A percentile compares a stretch with the other conserved stretches of the same genome.
Evolutionary conservation across 768 basidiomycete genomes (phyloP).

Genomic region (Lactarius indigo): DNA sequence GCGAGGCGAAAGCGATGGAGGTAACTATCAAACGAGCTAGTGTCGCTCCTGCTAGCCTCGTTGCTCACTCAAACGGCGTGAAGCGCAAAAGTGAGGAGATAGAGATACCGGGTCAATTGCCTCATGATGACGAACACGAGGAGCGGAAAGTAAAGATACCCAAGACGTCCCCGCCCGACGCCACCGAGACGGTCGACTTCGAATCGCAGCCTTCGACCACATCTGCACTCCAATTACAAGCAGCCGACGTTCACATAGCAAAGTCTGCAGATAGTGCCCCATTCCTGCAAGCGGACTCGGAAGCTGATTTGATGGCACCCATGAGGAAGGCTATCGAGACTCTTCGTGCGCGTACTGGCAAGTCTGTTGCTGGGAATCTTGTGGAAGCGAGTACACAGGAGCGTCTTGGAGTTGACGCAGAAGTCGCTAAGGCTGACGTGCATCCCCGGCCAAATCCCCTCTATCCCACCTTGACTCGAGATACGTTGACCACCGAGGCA

Average conservation of each 20-base stretch:
- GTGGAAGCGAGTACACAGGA: background rate
- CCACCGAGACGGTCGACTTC: background rate
- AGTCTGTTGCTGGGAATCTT: constrained; percentile 54
- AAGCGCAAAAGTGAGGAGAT: constrained; percentile 65
- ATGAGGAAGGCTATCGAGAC: constrained; percentile 73
- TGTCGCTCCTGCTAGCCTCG: constrained; percentile 11
- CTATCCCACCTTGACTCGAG: constrained; percentile 5
- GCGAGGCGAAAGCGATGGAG: constrained; percentile 56
- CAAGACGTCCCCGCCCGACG: constrained; percentile 36
- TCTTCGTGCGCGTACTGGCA: constrained; percentile 56
- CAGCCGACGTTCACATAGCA: constrained; percentile 1
- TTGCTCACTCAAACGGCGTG: constrained; percentile 18
- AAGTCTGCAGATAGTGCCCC: constrained; percentile 13
- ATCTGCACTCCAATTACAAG: background rate
- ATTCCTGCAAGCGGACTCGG: background rate
- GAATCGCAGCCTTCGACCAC: background rate
- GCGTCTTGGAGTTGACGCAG: background rate
- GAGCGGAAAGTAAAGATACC: constrained; percentile 45
- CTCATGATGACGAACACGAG: constrained; percentile 21
- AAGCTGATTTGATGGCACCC: constrained; percentile 56
- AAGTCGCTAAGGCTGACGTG: constrained; percentile 50
- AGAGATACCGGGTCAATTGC: constrained; percentile 29
- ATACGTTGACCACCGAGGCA: background rate
- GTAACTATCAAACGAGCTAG: constrained; percentile 31
- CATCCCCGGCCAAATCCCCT: background rate